Conservation (phyloP, 2,329 filamentous ascomycete species). For the Macrophomina tecta region DNA sequence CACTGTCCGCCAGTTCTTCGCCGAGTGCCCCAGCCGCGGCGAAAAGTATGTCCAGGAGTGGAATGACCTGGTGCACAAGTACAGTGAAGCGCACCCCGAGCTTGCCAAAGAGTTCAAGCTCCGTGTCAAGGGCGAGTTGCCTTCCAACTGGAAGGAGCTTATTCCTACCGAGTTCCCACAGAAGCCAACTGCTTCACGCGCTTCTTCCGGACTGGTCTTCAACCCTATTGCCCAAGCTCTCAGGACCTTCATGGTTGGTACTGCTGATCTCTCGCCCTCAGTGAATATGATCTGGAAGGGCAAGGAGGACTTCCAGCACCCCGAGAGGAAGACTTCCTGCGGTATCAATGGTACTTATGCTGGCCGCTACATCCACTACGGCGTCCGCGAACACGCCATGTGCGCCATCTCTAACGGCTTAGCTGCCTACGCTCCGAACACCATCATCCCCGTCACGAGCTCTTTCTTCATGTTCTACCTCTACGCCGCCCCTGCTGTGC, state of each 20-base stretch:
- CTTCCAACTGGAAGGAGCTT: slow-evolving; percentile 55
- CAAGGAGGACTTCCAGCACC: slow-evolving; percentile 58
- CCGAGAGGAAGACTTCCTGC: slow-evolving; percentile 44
- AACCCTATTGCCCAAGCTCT: slow-evolving; percentile 75
- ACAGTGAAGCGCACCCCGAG: slow-evolving; percentile 56
- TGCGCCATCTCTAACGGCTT: slow-evolving; percentile 58
- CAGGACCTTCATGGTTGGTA: slow-evolving; percentile 88
- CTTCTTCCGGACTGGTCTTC: slow-evolving; percentile 57
- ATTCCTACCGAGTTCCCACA: slow-evolving; percentile 58
- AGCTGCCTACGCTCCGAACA: slow-evolving; percentile 58
- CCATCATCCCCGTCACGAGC: slow-evolving; percentile 64
- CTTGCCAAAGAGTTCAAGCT: slow-evolving; percentile 56
- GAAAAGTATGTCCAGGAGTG: slow-evolving; percentile 56
- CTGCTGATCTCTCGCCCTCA: slow-evolving; percentile 61
- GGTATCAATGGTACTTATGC: slow-evolving; percentile 62
- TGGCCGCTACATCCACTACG: slow-evolving; percentile 58
- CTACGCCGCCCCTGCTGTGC: slow-evolving; percentile 63
- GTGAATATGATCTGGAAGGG: slow-evolving; percentile 59
- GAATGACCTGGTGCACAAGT: slow-evolving; percentile 53
- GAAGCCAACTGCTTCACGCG: slow-evolving; percentile 56
- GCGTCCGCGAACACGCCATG: slow-evolving; percentile 47
- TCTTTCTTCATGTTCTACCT: slow-evolving; percentile 70
- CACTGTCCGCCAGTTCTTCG: slow-evolving; percentile 59
- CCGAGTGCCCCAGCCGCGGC: slow-evolving; percentile 54
- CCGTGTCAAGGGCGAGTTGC: slow-evolving; percentile 56